Evolutionary conservation across 139 green algal genomes (phyloP), one percentile per base, ranked within the genome.

Genomic region (Coccomyxa sp.): DNA sequence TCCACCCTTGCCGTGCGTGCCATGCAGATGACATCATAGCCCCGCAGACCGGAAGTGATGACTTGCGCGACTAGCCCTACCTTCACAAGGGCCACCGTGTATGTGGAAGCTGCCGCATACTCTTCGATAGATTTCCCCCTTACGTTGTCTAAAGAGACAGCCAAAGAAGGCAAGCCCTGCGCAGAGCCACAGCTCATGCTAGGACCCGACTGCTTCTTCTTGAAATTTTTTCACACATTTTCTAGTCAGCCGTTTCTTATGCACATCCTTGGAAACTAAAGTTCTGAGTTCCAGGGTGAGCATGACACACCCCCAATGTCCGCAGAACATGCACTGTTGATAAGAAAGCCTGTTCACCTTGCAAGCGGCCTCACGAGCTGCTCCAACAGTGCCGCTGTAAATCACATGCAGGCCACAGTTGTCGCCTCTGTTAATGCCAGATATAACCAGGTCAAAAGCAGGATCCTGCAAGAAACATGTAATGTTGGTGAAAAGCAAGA

Each of bases 401-500:
- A 95, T 94, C 58, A 96, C 90, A 67, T 96, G 93, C 75, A 94
- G 84, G 13, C 93, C 93, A 45, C 82, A 88, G 87, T 97, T 97
- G 89, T 97, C 93, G 7, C 93, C 93, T 0, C 92, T 84, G 83
- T 97, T 97, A 86, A 97, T 97, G 68, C 93, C 92, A 18, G 31
- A 81, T 13, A 94, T 86, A 3, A 92, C 83, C 30, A 92, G 71
- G 59, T 90, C 86, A 87, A 92, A 94, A 7, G 31, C 13, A 28
- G 60, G 68, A 59, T 75, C 85, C 15, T n/a, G 83, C 77, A 68
- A 75, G 27, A 76, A 80, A 85, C 17, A 84, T 45, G 63, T 76
- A 13, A 15, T 71, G 63, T 71, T 17, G 63, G 63, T 27, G 63
- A 15, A 15, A 71, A 71, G 63, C 17, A 71, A n/a, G n/a, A n/a